phyloP scores from a whole-genome alignment of 352 stramenopile genomes.

The Pythium grandisporangium region DNA sequence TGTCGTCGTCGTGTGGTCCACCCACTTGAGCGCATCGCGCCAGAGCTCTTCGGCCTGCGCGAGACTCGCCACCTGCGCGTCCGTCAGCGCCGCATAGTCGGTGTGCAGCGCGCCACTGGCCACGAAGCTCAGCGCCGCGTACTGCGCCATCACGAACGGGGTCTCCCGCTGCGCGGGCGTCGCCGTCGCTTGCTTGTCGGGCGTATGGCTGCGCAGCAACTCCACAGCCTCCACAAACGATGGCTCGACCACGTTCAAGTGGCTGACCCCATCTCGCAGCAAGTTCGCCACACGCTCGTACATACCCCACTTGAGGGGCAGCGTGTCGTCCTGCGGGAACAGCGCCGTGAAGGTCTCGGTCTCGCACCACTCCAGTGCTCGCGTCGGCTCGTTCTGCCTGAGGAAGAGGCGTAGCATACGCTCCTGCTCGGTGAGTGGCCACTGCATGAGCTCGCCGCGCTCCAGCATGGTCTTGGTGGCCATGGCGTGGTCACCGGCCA shows the following conservation, averaged over 20 bases:
- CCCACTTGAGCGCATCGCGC: slow-evolving; percentile 55
- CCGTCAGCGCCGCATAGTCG: slow-evolving; percentile 19
- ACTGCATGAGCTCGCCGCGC: slow-evolving; percentile 63
- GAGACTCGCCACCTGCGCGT: slow-evolving; percentile 34
- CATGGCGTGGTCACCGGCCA: slow-evolving; percentile 39
- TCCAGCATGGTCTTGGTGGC: slow-evolving; percentile 54
- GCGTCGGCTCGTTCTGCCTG: slow-evolving; percentile 34
- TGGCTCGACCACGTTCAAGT: slow-evolving; percentile 40
- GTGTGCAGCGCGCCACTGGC: slow-evolving; percentile 26
- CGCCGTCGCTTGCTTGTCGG: slow-evolving; percentile 60
- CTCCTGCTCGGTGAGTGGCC: slow-evolving; percentile 59
- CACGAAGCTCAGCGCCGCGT: slow-evolving; percentile 44
- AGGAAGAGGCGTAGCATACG: slow-evolving; percentile 54
- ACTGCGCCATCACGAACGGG: slow-evolving; percentile 64
- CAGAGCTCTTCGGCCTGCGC: slow-evolving; percentile 62
- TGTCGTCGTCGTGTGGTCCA: slow-evolving; percentile 32
- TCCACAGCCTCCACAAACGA: slow-evolving; percentile 49
- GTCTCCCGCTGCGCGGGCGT: slow-evolving; percentile 52
- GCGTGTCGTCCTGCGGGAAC: slow-evolving; percentile 44
- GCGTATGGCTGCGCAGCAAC: slow-evolving; percentile 33
- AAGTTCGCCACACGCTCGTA: slow-evolving; percentile 57
- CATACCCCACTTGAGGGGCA: slow-evolving; percentile 61
- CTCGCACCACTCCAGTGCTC: slow-evolving; percentile 39
- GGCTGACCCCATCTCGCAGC: slow-evolving; percentile 24
- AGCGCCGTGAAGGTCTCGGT: slow-evolving; percentile 42